A percentile compares a stretch with the other conserved stretches of the same genome.
Evolutionary conservation across 83 land plant species (phyloP).

Genomic region (Isoetes engelmannii): DNA sequence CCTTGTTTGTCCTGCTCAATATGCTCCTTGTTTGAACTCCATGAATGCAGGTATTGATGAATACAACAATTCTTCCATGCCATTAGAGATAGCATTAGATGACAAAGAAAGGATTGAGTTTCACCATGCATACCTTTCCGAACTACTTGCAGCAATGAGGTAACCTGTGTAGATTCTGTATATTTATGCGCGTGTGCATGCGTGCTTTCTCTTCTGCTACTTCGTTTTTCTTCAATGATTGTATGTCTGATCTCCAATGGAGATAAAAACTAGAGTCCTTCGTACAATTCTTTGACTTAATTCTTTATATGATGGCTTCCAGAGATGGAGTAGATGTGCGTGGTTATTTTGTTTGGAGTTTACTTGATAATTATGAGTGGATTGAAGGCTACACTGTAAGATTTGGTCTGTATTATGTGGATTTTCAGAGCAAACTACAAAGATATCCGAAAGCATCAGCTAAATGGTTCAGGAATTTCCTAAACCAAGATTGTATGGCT

Average conservation of each 20-base stretch:
- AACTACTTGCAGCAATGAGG: conserved; percentile 4
- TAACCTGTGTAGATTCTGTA: background rate
- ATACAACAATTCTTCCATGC: no score
- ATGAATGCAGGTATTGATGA: background rate
- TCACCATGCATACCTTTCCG: background rate
- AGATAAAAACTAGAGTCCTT: background rate
- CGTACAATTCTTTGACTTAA: background rate
- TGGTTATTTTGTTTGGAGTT: conserved; percentile 21
- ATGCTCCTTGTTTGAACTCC: background rate
- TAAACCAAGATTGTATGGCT: conserved; percentile 5
- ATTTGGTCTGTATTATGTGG: conserved; percentile 16
- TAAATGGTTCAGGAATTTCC: conserved; percentile 12
- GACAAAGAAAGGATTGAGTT: no score
- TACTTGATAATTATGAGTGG: conserved; percentile 22
- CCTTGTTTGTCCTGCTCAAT: background rate
- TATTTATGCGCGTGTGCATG: background rate
- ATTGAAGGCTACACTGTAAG: conserved; percentile 14
- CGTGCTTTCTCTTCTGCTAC: background rate
- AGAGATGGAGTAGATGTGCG: conserved; percentile 19
- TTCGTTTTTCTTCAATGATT: background rate
- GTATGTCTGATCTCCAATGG: background rate
- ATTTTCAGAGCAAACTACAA: conserved; percentile 12
- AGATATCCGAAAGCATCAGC: conserved; percentile 14
- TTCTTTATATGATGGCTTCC: conserved; percentile 1
- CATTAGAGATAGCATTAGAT: no score